Base-by-base conservation (phyloP, 2,329 filamentous ascomycete species). In the Alternaria viburni region DNA sequence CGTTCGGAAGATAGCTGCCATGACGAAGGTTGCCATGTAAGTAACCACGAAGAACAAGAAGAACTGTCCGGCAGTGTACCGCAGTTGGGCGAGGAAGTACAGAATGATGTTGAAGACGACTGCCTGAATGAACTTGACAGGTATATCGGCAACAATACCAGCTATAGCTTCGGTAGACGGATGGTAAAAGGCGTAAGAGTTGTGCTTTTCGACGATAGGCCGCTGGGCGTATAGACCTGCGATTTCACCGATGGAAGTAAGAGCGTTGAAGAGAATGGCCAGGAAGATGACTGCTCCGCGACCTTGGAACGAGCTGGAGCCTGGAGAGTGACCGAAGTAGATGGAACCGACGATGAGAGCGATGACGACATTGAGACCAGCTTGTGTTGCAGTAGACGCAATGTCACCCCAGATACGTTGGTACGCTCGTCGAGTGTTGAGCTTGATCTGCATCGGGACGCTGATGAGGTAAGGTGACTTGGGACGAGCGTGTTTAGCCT, bases 141-240 rank as follows among this genome's bases (percentile, higher is more conserved):
- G 93, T 79, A 96, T 81, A 70, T 97, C 94, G 67, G 88, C 90
- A 15, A 97, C 80, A 87, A 97, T 94, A 3, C 91, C 95, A 0
- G 91, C 88, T 64, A 93, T 85, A 13, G 93, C 92, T 83, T 97
- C 93, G 6, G 93, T 90, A 9, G 90, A 92, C 0, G 94, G 93
- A 74, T 96, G 93, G 71, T 97, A 97, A 41, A 97, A 86, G 13
- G 93, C 93, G 76, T 97, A 97, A 25, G 90, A 89, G 57, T 86
- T 82, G 72, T 97, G 94, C 77, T 97, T 97, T 74, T 97, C 93
- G 63, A 97, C 92, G 70, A 97, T 96, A 1, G 92, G 91, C 21
- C 94, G 90, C 86, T 97, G 93, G 1, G 91, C 87, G 74, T 95
- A 97, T 3, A 97, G 64, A 47, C 64, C 68, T 47, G 71, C 70